Base-by-base conservation (phyloP, 192 early-diverging fungal species). In the Jimgerdemannia lactiflua region DNA sequence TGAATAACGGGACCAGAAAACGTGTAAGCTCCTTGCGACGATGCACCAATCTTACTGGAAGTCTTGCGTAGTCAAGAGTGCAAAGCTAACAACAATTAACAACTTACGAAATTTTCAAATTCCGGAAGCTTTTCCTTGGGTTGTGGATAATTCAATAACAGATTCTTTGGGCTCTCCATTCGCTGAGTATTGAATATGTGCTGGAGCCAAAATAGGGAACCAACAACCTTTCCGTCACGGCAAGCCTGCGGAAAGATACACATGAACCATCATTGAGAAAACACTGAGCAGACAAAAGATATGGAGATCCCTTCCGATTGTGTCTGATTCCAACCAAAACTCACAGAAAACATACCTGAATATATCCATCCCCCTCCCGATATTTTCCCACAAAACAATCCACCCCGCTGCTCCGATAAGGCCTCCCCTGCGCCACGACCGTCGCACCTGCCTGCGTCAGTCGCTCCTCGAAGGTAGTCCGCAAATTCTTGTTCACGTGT, bases 71-170 rank as follows among this genome's bases (percentile, higher is more conserved):
- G 67, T 43, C n/a, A n/a, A n/a, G n/a, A n/a, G n/a, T n/a, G n/a
- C n/a, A n/a, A n/a, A n/a, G n/a, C n/a, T n/a, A n/a, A n/a, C n/a
- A n/a, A n/a, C n/a, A n/a, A n/a, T n/a, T n/a, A n/a, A n/a, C n/a
- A n/a, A 14, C 71, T 43, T 71, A 88, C 84, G 44, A 79, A 68
- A 64, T 84, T 70, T 44, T 76, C 65, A 82, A 92, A 86, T 4
- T 82, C 89, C 18, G 79, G 77, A 14, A 91, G 73, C 1, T 80
- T 77, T 0, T 74, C 73, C 7, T 69, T 77, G 9, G 91, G 91
- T 20, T 78, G 72, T 14, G 90, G 90, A 70, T 90, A 92, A 77
- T 91, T 85, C 40, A 90, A 76, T 7, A 88, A 39, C 1, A 76
- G 78, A 17, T 71, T 70, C 20, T 77, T 82, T 10, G 91, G 91